phyloP scores from a whole-genome alignment of 768 basidiomycete genomes.

The Lactarius evosmus region DNA sequence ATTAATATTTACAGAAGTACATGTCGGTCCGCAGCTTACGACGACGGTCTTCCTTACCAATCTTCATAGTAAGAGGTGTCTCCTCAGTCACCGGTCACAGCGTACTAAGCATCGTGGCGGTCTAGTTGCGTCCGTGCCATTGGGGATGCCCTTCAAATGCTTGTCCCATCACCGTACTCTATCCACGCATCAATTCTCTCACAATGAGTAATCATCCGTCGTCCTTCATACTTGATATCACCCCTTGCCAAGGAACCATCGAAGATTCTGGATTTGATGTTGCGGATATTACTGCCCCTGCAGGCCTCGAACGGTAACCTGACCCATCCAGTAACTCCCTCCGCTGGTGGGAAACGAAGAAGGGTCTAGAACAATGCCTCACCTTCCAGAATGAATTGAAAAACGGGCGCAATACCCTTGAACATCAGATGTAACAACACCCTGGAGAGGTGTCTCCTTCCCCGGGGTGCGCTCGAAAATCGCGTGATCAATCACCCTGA shows the following conservation, averaged over 20 bases:
- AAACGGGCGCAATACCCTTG: too few relatives aligned
- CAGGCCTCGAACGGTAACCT: neutral
- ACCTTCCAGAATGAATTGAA: slow-evolving; percentile 9
- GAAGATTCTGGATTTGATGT: slow-evolving; percentile 49
- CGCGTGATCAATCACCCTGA: neutral
- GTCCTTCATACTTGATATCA: slow-evolving; percentile 35
- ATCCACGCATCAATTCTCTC: slow-evolving; percentile 46
- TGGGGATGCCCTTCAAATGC: slow-evolving; percentile 37
- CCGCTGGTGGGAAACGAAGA: slow-evolving; percentile 15
- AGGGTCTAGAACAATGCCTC: slow-evolving; percentile 22
- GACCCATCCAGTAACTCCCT: slow-evolving; percentile 4
- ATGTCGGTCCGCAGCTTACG: slow-evolving; percentile 22
- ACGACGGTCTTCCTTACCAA: slow-evolving; percentile 42
- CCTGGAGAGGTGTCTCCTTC: neutral
- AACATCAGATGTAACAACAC: neutral
- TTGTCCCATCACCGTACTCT: slow-evolving; percentile 41
- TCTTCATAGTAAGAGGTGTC: slow-evolving; percentile 49
- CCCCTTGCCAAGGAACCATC: slow-evolving; percentile 39
- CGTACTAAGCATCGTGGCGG: neutral
- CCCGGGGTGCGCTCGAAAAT: neutral
- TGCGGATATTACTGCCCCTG: slow-evolving; percentile 30
- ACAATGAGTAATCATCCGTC: slow-evolving; percentile 44
- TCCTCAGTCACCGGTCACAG: neutral
- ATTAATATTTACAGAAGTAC: neutral
- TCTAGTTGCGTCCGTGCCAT: slow-evolving; percentile 49